Conservation (phyloP, 2,329 filamentous ascomycete genomes). For the Pochonia chlamydosporia region DNA sequence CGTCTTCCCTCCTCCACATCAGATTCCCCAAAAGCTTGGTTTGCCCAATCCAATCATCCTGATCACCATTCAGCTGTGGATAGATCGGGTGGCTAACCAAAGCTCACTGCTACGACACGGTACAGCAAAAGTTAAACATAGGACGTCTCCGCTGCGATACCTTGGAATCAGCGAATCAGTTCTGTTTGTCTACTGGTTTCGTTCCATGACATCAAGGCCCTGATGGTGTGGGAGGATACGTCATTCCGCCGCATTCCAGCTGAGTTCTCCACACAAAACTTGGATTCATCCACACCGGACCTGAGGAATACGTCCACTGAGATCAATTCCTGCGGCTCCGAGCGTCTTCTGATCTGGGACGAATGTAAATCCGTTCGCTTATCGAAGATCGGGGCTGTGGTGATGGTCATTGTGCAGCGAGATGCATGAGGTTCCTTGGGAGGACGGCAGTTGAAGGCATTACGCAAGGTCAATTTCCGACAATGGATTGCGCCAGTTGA, state of each 20-base stretch:
- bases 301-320: background rate
- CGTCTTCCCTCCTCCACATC: background rate
- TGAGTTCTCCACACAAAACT: background rate
- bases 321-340: background rate
- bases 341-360: background rate
- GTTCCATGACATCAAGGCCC: background rate
- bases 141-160: background rate
- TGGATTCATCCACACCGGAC: background rate
- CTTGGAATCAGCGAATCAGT: background rate
- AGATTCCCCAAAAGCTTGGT: background rate
- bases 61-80: too few species aligned
- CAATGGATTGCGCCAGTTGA: too few species aligned
- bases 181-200: background rate
- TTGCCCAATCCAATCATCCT: background rate
- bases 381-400: too few species aligned
- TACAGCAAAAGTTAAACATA: background rate
- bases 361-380: background rate
- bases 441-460: too few species aligned
- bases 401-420: too few species aligned
- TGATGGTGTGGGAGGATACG: background rate
- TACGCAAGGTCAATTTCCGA: too few species aligned
- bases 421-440: too few species aligned
- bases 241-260: slow-evolving; percentile 2
- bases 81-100: too few species aligned
- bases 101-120: too few species aligned